Base-by-base conservation (phyloP, 2,329 filamentous ascomycete species). In the Grosmannia huntii region DNA sequence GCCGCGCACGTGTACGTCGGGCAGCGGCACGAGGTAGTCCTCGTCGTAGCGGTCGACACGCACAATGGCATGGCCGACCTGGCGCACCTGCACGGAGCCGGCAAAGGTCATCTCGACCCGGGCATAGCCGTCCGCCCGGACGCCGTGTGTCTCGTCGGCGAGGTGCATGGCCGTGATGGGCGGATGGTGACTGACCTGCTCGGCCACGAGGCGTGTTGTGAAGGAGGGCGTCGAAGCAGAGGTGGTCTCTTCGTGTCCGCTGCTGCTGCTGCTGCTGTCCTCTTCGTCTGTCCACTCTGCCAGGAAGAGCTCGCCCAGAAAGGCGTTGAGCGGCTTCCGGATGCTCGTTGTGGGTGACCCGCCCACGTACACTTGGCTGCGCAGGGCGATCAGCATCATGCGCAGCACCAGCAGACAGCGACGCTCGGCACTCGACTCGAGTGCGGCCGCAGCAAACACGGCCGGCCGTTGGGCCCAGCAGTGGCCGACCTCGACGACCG, bases 91-190 rank as follows among this genome's bases (percentile, higher is more conserved):
- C 57, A 79, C 73, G 48, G 69, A 72, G 58, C 76, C 75, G 50
- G 72, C 72, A 61, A 80, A 80, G 0, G 72, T 76, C 67, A 78
- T 78, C 64, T 79, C 76, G 11, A 79, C 76, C 9, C 75, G 70
- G 12, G 76, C 77, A 54, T 78, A 79, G 3, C 77, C 77, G 60
- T 78, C 71, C 3, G 76, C 72, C 21, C 75, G 71, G 19, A 79
- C 73, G 11, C 73, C 72, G 57, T 75, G 68, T 19, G 49, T 57
- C 33, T 67, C 62, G 63, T 76, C 73, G 27, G 66, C 64, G 33
- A 79, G 73, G 65, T 76, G 75, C 67, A 79, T 77, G 2, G 77
- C 76, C 3, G 77, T 79, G 50, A 79, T 77, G 21, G 77, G 77
- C 27, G 77, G 77, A 64, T 80, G 77, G 60, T 80, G 77, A 62